phyloP scores from a whole-genome alignment of 257 asterid species.

The Nicotiana undulata region DNA sequence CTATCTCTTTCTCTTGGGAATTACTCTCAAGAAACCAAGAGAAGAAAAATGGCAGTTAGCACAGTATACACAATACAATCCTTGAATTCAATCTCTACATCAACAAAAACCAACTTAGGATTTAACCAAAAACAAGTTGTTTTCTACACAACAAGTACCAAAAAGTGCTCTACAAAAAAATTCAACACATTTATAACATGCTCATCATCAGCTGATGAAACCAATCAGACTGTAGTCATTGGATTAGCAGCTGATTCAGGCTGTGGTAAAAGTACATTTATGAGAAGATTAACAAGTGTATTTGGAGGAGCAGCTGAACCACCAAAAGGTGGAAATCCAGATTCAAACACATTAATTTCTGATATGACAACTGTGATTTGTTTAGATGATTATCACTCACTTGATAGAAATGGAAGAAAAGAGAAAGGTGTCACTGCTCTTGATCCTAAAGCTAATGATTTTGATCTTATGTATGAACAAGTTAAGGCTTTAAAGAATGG shows the following conservation, averaged over 20 bases:
- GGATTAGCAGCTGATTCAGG: conserved; percentile 95
- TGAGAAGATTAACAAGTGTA: conserved; percentile 91
- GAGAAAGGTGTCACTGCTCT: conserved; percentile 93
- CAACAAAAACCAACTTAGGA: conserved; percentile 57
- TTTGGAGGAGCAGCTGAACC: conserved; percentile 99
- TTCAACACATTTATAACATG: conserved; percentile 33
- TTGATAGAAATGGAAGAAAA: conserved; percentile 81
- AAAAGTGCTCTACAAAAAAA: neutral
- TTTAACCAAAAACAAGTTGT: conserved; percentile 50
- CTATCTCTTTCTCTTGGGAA: conserved; percentile 16
- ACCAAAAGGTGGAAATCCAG: conserved; percentile 91
- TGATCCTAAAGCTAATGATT: conserved; percentile 79
- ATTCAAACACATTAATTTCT: conserved; percentile 85
- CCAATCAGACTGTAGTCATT: conserved; percentile 50
- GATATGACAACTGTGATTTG: conserved; percentile 89
- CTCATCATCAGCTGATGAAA: conserved; percentile 31
- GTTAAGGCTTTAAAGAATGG: conserved; percentile 78
- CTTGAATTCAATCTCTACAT: conserved; percentile 67
- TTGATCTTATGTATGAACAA: conserved; percentile 90
- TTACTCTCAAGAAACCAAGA: conserved; percentile 11
- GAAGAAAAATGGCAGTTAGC: conserved; percentile 60
- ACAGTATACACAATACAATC: conserved; percentile 64
- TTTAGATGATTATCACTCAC: conserved; percentile 87
- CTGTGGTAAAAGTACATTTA: conserved; percentile 93
- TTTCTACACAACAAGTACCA: conserved; percentile 32